These are phyloP conservation scores for Rhizopogon vinicolor DNA, from an alignment of 768 basidiomycete species.

Conservation along the genomic window DNA sequence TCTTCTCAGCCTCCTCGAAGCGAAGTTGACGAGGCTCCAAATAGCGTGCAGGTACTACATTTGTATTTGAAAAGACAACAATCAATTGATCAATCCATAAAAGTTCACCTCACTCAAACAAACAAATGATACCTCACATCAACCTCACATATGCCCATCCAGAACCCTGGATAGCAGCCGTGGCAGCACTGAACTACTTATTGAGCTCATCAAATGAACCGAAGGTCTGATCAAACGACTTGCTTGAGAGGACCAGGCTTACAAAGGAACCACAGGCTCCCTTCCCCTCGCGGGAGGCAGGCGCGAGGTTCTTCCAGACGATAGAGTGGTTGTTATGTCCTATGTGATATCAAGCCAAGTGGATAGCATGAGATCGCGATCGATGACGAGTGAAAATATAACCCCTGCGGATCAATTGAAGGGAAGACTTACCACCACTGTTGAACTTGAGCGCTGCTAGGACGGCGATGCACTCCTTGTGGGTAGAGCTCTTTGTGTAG, in stretches of 20 bases:
- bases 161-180: conserved; percentile 85
- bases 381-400: conserved; percentile 10
- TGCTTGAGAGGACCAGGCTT: no score
- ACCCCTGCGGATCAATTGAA: neutral
- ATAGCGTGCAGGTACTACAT: no score
- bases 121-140: no score
- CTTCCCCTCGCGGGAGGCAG: conserved; percentile 45
- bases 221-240: no score
- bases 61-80: no score
- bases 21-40: conserved; percentile 42
- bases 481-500: conserved; percentile 57
- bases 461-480: conserved; percentile 81
- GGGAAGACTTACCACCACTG: conserved; percentile 69
- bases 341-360: conserved; percentile 19
- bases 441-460: conserved; percentile 95
- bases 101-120: no score
- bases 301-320: conserved; percentile 94
- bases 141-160: conserved; percentile 74
- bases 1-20: no score
- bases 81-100: no score
- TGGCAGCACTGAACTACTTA: no score
- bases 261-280: no score
- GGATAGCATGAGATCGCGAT: conserved; percentile 4
- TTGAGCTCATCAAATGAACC: no score
- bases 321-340: conserved; percentile 93